Evolutionary conservation across 495 filamentous ascomycete genomes (phyloP).

Genomic region (Neurospora sp.): DNA sequence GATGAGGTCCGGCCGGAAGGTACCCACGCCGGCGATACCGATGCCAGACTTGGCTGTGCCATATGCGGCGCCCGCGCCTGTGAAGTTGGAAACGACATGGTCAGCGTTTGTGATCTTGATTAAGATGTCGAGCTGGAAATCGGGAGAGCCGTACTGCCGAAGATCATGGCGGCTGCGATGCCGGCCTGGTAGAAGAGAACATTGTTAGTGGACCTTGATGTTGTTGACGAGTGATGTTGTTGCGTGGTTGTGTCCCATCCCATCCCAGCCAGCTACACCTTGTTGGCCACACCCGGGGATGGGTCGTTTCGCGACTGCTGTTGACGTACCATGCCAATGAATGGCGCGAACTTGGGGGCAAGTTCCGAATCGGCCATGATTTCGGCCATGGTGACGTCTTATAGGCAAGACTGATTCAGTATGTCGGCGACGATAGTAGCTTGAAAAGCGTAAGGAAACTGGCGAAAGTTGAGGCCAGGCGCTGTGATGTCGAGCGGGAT

Average conservation of each 20-base stretch:
- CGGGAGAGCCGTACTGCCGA: conserved; percentile 61
- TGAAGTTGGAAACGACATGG: conserved; percentile 8
- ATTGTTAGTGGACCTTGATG: conserved; percentile 25
- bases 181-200: conserved; percentile 48
- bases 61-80: conserved; percentile 89
- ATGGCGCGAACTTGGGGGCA: conserved; percentile 86
- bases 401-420: background rate
- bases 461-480: background rate
- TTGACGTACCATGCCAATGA: conserved; percentile 84
- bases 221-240: conserved; percentile 12
- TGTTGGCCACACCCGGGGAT: conserved; percentile 1
- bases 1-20: conserved; percentile 86
- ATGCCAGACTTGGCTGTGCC: conserved; percentile 96
- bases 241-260: conserved; percentile 16
- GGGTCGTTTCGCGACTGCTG: background rate
- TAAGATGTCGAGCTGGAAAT: conserved; percentile 3
- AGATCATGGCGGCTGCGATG: conserved; percentile 89
- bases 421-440: background rate
- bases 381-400: conserved; percentile 2
- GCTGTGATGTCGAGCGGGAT: background rate
- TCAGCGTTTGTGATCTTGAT: conserved; percentile 11
- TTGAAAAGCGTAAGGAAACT: background rate
- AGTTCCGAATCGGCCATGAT: conserved; percentile 60
- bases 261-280: background rate
- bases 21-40: conserved; percentile 89